Percentiles rank a stretch among this genome's conserved stretches.
Conservation (phyloP, 176 grass and related monocot species). For the Oryza australiensis region DNA sequence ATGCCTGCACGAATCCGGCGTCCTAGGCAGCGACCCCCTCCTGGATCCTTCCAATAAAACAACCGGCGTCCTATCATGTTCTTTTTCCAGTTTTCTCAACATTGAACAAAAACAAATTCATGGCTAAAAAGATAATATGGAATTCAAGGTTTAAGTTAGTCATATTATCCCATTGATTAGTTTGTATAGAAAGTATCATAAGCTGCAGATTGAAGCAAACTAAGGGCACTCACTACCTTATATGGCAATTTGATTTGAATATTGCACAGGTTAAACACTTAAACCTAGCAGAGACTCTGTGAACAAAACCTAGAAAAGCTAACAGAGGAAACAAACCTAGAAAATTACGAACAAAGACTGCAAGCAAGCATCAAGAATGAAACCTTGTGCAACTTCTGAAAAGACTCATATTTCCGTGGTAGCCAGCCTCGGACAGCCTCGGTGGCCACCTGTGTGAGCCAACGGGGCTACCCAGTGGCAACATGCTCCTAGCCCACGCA, state of each 20-base stretch:
- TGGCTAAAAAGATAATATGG: not conserved
- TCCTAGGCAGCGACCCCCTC: too few relatives aligned
- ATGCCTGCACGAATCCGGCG: too few relatives aligned
- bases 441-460: constrained; percentile 48
- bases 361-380: not conserved
- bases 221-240: not conserved
- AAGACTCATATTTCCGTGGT: constrained; percentile 56
- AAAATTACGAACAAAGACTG: not conserved
- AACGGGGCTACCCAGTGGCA: constrained; percentile 55
- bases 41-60: too few relatives aligned
- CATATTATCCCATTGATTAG: not conserved
- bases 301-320: not conserved
- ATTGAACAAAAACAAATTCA: too few relatives aligned
- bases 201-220: not conserved
- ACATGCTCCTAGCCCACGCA: constrained; percentile 36
- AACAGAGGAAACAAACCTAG: too few relatives aligned
- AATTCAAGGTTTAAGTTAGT: not conserved
- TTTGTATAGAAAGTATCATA: not conserved
- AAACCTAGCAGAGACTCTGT: not conserved
- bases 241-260: not conserved
- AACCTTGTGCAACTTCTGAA: constrained; percentile 67
- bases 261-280: not conserved
- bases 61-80: too few relatives aligned
- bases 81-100: too few relatives aligned
- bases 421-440: constrained; percentile 60